Evolutionary conservation across 2,329 filamentous ascomycete species (phyloP), one percentile per base, ranked within the genome.

Genomic region (Scedosporium boydii): DNA sequence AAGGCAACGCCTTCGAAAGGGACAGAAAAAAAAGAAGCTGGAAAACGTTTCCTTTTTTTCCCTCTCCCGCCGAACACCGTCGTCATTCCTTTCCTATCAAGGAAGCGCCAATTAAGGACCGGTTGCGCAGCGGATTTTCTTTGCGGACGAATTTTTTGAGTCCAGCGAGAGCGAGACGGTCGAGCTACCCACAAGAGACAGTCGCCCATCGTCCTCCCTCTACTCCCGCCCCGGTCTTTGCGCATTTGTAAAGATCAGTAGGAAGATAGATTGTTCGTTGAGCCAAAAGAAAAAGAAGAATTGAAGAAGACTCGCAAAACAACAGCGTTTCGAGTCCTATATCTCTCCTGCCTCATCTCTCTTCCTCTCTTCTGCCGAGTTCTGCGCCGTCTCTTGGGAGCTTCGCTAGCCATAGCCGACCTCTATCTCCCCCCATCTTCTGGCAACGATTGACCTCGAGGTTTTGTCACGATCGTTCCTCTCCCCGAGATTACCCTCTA

Each of bases 21-120:
- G 58, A 51, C 42, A 18, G 61, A 62, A 68, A 68, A 68, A 66
- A 70, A 71, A 71, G 73, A 74, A 76, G 26, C 75, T 77, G 75
- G 70, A 77, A 78, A 63, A 78, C 76, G 76, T 76, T 76, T 69
- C 67, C 73, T 63, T 62, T 61, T 29, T 29, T 29, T 53, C 6
- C 42, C 44, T 51, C 41, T 34, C 48, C 48, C 48, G 48, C 23
- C 42, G 21, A 59, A 21, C 42, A 51, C 48, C 58, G 58, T 60
- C 58, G 58, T 60, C 58, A 53, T 34, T 29, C 58, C 27, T 34
- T 51, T 42, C 23, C 21, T 12, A 9, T 42, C 27, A 14, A 56
- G 16, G 16, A 58, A 58, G 55, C 55, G 55, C 27, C 14, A 34
- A 18, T 29, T 51, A 21, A 27, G 42, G 23, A 51, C 27, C 42